Evolutionary conservation across 78 protist genomes (phyloP).

Genomic region (Salpingoeca rosetta): DNA sequence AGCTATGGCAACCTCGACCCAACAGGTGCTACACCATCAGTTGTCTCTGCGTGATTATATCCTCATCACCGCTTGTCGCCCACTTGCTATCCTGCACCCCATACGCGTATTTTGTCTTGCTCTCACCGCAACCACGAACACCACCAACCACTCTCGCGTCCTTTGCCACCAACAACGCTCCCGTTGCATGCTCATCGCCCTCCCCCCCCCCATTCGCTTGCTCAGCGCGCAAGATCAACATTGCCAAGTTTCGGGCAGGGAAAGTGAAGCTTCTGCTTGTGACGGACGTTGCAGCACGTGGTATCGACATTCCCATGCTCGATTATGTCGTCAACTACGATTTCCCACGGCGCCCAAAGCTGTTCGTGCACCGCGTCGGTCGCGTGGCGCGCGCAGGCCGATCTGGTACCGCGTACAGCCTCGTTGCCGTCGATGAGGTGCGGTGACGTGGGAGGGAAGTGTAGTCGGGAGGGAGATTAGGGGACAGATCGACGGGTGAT

Average conservation of each 20-base stretch:
- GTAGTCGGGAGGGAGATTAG: too few species aligned
- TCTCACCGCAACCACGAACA: too few species aligned
- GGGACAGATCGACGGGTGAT: too few species aligned
- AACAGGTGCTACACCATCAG: neutral
- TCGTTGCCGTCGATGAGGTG: slow-evolving; percentile 83
- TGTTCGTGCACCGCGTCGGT: slow-evolving; percentile 97
- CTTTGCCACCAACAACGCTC: too few species aligned
- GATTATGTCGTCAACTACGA: slow-evolving; percentile 96
- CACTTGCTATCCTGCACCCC: too few species aligned
- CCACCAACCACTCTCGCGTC: too few species aligned
- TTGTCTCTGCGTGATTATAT: neutral
- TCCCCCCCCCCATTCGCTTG: too few species aligned
- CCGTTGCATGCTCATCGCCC: too few species aligned
- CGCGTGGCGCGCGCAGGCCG: slow-evolving; percentile 99
- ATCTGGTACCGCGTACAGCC: slow-evolving; percentile 75
- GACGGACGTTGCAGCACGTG: slow-evolving; percentile 99
- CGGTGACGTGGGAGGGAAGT: too few species aligned
- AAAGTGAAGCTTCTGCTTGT: slow-evolving; percentile 65
- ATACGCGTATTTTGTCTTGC: too few species aligned
- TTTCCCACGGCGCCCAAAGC: slow-evolving; percentile 92
- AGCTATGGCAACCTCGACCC: slow-evolving; percentile 89
- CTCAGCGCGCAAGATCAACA: slow-evolving; percentile 69
- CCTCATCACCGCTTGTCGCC: too few species aligned
- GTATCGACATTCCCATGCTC: slow-evolving; percentile 96
- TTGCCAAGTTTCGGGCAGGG: slow-evolving; percentile 64